Percentiles rank a stretch among this genome's conserved stretches.
phyloP scores from a whole-genome alignment of 2,329 filamentous ascomycete species.

The Aspergillus unguis region DNA sequence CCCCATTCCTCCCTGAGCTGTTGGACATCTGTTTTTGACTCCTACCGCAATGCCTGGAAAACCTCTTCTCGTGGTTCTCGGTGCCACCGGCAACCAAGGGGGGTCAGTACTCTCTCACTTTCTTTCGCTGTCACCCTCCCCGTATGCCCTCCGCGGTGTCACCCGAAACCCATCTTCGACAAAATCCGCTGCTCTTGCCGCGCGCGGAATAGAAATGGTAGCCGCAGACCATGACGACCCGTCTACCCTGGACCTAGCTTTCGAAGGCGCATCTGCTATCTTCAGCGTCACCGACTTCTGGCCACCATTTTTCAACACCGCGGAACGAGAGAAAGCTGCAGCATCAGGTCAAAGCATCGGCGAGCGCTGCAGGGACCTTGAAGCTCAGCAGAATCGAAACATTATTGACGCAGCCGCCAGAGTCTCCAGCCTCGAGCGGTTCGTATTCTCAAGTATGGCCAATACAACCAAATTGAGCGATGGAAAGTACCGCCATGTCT shows the following conservation, averaged over 20 bases:
- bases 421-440: constrained; percentile 33
- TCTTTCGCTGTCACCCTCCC: constrained; percentile 9
- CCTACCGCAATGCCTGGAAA: constrained; percentile 7
- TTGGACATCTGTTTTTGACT: too few species aligned
- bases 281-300: constrained; percentile 40
- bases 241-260: constrained; percentile 31
- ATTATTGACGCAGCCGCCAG: constrained; percentile 37
- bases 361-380: constrained; percentile 16
- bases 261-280: constrained; percentile 37
- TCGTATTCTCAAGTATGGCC: constrained; percentile 40
- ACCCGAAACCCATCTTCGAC: constrained; percentile 32
- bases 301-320: constrained; percentile 19
- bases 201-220: constrained; percentile 38
- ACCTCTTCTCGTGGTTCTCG: constrained; percentile 29
- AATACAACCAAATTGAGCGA: constrained; percentile 37
- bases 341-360: constrained; percentile 3
- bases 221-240: constrained; percentile 33
- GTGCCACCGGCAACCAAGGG: constrained; percentile 32
- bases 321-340: constrained; percentile 16
- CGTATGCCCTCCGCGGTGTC: constrained; percentile 23
- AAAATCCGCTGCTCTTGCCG: constrained; percentile 29
- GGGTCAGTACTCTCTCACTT: constrained; percentile 20
- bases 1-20: background rate
- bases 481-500: constrained; percentile 42
- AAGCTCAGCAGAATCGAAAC: constrained; percentile 37